Evolutionary conservation across 78 protist species (phyloP), one percentile per base, ranked within the genome.

Genomic region (Chrysochromulina parva): DNA sequence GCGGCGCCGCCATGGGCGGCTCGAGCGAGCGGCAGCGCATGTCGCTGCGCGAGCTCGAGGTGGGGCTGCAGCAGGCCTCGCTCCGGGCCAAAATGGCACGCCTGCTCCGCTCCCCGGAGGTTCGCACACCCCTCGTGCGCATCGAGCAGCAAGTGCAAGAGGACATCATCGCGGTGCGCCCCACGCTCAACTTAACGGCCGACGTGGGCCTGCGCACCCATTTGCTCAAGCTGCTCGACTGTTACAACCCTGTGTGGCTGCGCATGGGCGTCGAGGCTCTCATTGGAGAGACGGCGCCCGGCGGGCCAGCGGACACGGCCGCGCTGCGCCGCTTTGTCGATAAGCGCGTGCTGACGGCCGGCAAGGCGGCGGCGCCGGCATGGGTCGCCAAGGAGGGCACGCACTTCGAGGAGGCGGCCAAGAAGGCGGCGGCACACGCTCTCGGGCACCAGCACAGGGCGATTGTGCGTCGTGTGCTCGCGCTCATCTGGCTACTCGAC

Each of bases 181-280:
- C 53, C 57, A 11, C 26, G 22, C 84, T 48, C n/a, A 7, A 48
- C 55, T 55, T 74, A 4, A 19, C 9, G 24, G 84, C 84, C 55
- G 84, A 74, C 55, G 84, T 74, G 24, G 84, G 84, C 19, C 84
- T 48, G 52, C 84, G 84, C 57, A 55, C 14, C 55, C 38, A 74
- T 26, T 24, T 74, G 3, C 52, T 74, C 55, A 16, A 10, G 10
- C 24, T 74, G 10, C n/a, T 74, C 28, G 14, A 3, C 11, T 48
- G 55, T 55, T 47, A 28, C 84, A 74, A 74, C 55, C 84, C 84
- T 54, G 57, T 74, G 13, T 74, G 84, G 84, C 84, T 74, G n/a
- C 55, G 84, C 3, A 54, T 48, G 47, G 84, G 57, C 52, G n/a
- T 74, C 55, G 84, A 74, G 84, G 55, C 84, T 3, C n/a, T 74